Base-by-base conservation (phyloP, 495 filamentous ascomycete genomes). In the Cercophora scortea region DNA sequence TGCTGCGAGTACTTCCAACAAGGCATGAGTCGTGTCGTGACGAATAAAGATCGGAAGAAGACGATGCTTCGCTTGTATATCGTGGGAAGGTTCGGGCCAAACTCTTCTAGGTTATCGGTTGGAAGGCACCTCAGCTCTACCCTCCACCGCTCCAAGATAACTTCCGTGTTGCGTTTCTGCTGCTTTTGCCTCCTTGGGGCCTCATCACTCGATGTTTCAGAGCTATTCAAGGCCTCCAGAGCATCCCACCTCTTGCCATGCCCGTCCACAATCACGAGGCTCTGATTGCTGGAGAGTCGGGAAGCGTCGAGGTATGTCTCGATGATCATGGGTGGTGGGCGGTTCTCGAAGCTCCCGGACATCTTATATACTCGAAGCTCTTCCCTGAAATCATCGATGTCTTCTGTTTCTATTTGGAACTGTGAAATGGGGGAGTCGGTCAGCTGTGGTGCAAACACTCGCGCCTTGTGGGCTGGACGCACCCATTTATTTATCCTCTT, bases 11-110 rank as follows among this genome's bases (percentile, higher is more conserved):
- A 86, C 71, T 87, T 94, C 87, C 86, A 95, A 19, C 88, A 85
- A 17, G 94, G 94, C 57, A 95, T 67, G 51, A 96, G 79, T 58
- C 86, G 87, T 25, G 88, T 80, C 48, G 85, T 87, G 12, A 89
- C 78, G 67, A 89, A 96, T n/a, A 98, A 77, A 8, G 90, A 90
- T 52, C 94, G 80, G 69, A 97, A 96, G 55, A 97, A 79, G 50
- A 97, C 85, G 54, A 98, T 93, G 59, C 83, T 85, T 71, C 92
- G 90, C 73, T 97, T 98, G 75, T 98, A 98, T 53, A 93, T 83
- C 18, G 88, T 92, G 5, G 93, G 90, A 45, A 96, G 72, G 16
- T 80, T 79, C 33, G 81, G 75, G 35, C 77, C 81, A 58, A 89
- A 79, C 56, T 93, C 88, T 13, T 82, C 76, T 5, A 33, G 42